Evolutionary conservation across 495 filamentous ascomycete species (phyloP).

Genomic region (Hypoxylon lienhwacheense): DNA sequence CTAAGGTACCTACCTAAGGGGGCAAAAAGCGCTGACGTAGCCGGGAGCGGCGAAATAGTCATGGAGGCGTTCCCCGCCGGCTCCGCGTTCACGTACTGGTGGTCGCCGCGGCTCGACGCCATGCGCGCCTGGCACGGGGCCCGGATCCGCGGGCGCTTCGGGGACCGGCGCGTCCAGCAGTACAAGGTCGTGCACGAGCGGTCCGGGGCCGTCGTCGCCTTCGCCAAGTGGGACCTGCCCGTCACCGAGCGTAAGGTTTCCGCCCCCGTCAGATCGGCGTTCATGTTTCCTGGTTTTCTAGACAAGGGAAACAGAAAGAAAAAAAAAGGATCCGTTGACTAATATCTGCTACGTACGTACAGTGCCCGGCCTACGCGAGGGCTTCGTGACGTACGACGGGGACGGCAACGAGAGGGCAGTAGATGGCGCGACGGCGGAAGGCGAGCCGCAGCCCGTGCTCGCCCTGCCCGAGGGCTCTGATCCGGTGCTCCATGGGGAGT

Average conservation of each 20-base stretch:
- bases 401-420: conserved; percentile 1
- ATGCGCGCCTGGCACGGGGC: conserved; percentile 29
- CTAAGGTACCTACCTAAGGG: too few relatives aligned
- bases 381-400: conserved; percentile 25
- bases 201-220: conserved; percentile 26
- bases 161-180: conserved; percentile 22
- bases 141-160: conserved; percentile 27
- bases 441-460: background rate
- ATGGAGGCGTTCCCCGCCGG: conserved; percentile 31
- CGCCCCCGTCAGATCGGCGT: too few relatives aligned
- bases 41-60: conserved; percentile 11
- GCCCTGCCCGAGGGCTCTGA: conserved; percentile 27
- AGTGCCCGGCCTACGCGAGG: conserved; percentile 19
- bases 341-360: too few relatives aligned
- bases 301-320: too few relatives aligned
- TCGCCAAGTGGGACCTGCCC: conserved; percentile 34
- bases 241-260: too few relatives aligned
- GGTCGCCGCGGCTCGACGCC: conserved; percentile 11
- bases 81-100: conserved; percentile 35
- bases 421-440: background rate
- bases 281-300: too few relatives aligned
- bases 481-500: conserved; percentile 11
- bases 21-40: too few relatives aligned
- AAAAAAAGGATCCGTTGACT: too few relatives aligned
- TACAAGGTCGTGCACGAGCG: conserved; percentile 34